Conservation (phyloP, 78 protist genomes). For the Corallochytrium limacisporum region DNA sequence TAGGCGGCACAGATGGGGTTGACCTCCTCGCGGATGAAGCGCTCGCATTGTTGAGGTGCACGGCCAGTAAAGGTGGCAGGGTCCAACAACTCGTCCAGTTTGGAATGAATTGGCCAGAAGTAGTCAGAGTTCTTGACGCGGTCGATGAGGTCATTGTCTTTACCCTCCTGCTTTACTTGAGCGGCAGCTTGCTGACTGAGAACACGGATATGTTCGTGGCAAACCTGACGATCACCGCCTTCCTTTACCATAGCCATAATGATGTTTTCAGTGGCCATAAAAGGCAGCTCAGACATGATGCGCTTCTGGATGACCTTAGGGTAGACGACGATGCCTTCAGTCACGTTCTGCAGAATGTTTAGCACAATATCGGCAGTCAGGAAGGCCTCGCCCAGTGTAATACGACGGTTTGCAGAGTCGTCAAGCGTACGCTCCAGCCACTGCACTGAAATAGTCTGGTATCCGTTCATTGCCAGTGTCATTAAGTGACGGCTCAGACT, state of each 20-base stretch:
- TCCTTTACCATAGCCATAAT: constrained; percentile 51
- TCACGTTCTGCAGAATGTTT: constrained; percentile 11
- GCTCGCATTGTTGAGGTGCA: constrained; percentile 24
- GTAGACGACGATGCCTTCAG: constrained; percentile 26
- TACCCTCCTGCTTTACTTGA: constrained; percentile 27
- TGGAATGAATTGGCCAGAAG: constrained; percentile 8
- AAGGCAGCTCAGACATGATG: constrained; percentile 32
- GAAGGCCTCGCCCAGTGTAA: constrained; percentile 33
- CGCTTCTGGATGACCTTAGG: constrained; percentile 24
- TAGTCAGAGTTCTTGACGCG: constrained; percentile 6
- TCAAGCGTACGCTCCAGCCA: constrained; percentile 59
- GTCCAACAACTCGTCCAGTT: constrained; percentile 25
- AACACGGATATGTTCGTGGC: constrained; percentile 49
- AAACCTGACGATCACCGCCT: constrained; percentile 54
- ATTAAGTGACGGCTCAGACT: constrained; percentile 21
- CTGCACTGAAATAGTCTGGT: constrained; percentile 21
- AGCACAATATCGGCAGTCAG: constrained; percentile 24
- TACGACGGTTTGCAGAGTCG: constrained; percentile 44
- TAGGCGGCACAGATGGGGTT: no score
- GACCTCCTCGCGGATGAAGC: constrained; percentile 14
- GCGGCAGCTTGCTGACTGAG: constrained; percentile 22
- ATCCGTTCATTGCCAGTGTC: constrained; percentile 12
- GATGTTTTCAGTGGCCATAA: constrained; percentile 62
- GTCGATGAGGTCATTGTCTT: constrained; percentile 32
- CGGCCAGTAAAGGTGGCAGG: constrained; percentile 34